These are phyloP conservation scores for Serendipita vermifera DNA, from an alignment of 768 basidiomycete species.

Conservation along the genomic window DNA sequence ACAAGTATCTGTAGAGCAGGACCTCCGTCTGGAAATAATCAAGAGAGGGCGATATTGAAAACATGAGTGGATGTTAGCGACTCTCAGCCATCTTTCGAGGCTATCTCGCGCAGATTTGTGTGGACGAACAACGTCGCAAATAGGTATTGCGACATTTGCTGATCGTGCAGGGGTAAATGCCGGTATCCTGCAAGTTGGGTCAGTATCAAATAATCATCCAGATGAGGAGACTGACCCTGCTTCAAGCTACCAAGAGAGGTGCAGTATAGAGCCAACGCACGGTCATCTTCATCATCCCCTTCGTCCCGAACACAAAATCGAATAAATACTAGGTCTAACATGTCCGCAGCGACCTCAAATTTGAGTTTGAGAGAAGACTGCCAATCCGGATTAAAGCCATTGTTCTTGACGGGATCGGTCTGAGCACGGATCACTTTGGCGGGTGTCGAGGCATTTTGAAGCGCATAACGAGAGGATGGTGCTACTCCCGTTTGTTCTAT, in stretches of 20 bases:
- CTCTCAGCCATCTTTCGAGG: no score
- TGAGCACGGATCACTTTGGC: constrained; percentile 38
- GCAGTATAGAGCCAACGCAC: constrained; percentile 63
- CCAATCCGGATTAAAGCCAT: constrained; percentile 91
- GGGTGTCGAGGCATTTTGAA: constrained; percentile 14
- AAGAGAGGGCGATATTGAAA: no score
- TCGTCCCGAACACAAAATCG: constrained; percentile 62
- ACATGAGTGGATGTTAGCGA: no score
- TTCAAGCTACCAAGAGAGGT: constrained; percentile 56
- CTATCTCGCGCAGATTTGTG: constrained; percentile 36
- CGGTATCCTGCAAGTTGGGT: constrained; percentile 50
- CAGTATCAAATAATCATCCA: not conserved
- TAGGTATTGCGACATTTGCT: constrained; percentile 73
- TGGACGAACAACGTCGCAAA: constrained; percentile 89
- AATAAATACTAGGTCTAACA: constrained; percentile 77
- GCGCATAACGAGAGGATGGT: constrained; percentile 15
- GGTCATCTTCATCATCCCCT: constrained; percentile 38
- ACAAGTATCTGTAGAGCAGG: no score
- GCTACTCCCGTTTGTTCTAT: constrained; percentile 17
- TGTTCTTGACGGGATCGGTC: constrained; percentile 61
- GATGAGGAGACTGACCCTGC: constrained; percentile 38
- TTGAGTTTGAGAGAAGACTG: constrained; percentile 53
- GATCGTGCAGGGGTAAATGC: constrained; percentile 81
- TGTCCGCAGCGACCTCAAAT: constrained; percentile 63
- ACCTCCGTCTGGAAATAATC: no score